A percentile compares a stretch with the other conserved stretches of the same genome.
phyloP scores from a whole-genome alignment of 75 land plant species.

The Pinus tabuliformis region DNA sequence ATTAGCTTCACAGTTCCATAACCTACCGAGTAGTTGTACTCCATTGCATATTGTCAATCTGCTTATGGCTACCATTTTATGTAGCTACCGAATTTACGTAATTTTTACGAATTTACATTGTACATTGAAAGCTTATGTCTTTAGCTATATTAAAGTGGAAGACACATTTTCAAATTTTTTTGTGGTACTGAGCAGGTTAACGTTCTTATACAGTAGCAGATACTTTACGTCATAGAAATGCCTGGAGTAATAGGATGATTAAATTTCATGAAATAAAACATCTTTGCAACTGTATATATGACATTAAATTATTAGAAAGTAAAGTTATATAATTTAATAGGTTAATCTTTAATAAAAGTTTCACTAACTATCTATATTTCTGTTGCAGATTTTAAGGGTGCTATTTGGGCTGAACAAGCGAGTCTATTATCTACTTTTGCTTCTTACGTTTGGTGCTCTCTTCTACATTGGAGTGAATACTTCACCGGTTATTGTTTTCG shows the following conservation, averaged over 20 bases:
- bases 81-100: neutral
- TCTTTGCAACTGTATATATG: no score
- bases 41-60: no score
- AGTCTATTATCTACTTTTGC: slow-evolving; percentile 62
- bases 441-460: slow-evolving; percentile 53
- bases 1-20: no score
- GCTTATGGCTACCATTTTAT: neutral
- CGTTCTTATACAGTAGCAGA: neutral
- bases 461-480: slow-evolving; percentile 85
- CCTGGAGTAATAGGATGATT: neutral
- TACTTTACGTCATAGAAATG: neutral
- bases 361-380: no score
- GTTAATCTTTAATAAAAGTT: no score
- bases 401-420: slow-evolving; percentile 67
- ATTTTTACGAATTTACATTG: neutral
- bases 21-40: no score
- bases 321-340: no score
- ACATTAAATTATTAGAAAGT: no score
- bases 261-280: no score
- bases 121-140: no score
- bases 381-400: slow-evolving; percentile 68
- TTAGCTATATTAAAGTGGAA: neutral
- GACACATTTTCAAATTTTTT: neutral
- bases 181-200: neutral
- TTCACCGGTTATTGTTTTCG: slow-evolving; percentile 90